phyloP scores from a whole-genome alignment of 805 yeast species.

The Yarrowia hollandica region DNA sequence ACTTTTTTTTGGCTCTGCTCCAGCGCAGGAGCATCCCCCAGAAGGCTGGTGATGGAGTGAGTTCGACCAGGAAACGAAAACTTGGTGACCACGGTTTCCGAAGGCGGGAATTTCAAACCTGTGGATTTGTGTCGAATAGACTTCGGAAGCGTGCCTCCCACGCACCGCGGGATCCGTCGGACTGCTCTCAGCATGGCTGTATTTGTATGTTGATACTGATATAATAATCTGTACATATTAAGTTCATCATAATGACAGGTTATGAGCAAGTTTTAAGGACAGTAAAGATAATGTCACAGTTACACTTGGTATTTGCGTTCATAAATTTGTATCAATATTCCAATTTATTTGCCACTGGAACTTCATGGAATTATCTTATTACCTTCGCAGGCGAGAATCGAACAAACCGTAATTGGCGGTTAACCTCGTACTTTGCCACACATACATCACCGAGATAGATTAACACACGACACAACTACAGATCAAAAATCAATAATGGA shows the following conservation, averaged over 20 bases:
- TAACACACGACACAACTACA: conserved; percentile 10
- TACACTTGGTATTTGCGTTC: too few species aligned
- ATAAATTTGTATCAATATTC: neutral
- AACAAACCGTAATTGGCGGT: neutral
- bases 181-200: conserved; percentile 10
- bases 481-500: conserved; percentile 35
- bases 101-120: neutral
- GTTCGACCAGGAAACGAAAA: conserved; percentile 2
- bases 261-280: neutral
- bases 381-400: neutral
- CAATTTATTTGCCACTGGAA: neutral
- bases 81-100: conserved; percentile 8
- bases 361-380: neutral
- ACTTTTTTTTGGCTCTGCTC: conserved; percentile 30
- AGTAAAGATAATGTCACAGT: too few species aligned
- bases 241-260: neutral
- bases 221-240: neutral
- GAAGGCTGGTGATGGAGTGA: conserved; percentile 7
- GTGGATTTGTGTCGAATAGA: conserved; percentile 13
- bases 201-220: neutral
- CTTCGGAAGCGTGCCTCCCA: neutral
- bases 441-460: conserved; percentile 20
- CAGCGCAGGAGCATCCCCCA: neutral
- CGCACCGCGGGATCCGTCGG: neutral
- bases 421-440: conserved; percentile 30